phyloP scores from a whole-genome alignment of 139 green algal species.

The Chlamydomonas applanata region DNA sequence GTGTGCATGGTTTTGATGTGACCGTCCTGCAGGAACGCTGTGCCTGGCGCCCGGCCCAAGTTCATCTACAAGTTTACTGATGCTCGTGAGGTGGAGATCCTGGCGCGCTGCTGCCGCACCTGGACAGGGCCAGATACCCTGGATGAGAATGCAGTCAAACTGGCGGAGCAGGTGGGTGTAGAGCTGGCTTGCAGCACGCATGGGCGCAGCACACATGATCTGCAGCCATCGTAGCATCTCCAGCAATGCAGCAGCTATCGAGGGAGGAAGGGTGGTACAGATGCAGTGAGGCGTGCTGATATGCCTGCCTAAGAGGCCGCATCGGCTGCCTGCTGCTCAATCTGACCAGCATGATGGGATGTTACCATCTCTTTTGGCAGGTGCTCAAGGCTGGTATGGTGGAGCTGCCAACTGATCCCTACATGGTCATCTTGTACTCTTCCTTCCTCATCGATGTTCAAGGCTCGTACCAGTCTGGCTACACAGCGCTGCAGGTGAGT shows the following conservation, averaged over 20 bases:
- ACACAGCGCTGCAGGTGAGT: conserved; percentile 15
- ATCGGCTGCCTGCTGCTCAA: too few species aligned
- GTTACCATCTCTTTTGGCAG: too few species aligned
- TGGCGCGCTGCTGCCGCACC: conserved; percentile 30
- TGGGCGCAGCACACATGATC: too few species aligned
- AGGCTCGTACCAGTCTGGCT: conserved; percentile 13
- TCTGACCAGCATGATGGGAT: too few species aligned
- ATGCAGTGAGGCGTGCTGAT: too few species aligned
- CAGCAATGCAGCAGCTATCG: too few species aligned
- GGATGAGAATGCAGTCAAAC: conserved; percentile 7
- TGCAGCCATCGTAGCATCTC: too few species aligned
- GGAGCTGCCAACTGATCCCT: conserved; percentile 27
- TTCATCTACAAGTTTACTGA: conserved; percentile 47
- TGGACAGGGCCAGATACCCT: conserved; percentile 22
- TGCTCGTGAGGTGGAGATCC: conserved; percentile 50
- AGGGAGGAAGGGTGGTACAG: too few species aligned
- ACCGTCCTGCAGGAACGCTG: conserved; percentile 15
- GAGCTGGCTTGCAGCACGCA: too few species aligned
- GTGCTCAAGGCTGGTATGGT: conserved; percentile 15
- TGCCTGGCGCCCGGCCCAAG: conserved; percentile 21
- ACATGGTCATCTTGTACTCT: conserved; percentile 39
- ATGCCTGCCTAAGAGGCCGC: too few species aligned
- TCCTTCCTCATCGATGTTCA: conserved; percentile 47
- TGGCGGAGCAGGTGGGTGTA: conserved; percentile 18
- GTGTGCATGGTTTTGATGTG: background rate